Evolutionary conservation across 1,284 basidiomycete genomes (phyloP).

Genomic region (Cystobasidium slooffiae): DNA sequence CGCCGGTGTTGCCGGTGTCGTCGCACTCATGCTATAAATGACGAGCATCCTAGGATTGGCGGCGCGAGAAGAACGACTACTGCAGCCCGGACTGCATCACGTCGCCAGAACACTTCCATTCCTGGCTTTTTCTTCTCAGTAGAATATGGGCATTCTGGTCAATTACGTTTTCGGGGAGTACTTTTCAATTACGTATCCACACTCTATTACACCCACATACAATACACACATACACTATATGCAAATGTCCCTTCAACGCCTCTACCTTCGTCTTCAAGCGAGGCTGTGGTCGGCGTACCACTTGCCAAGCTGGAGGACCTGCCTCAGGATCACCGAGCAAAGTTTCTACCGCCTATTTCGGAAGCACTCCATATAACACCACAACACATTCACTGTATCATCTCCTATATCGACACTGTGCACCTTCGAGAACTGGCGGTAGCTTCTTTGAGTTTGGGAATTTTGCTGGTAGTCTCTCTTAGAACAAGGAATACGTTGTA

Average conservation of each 20-base stretch:
- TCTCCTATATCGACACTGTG: too few species aligned
- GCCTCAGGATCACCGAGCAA: too few species aligned
- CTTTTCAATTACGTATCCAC: constrained; percentile 6
- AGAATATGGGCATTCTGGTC: neutral
- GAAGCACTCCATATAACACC: too few species aligned
- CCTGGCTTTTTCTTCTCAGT: constrained; percentile 2
- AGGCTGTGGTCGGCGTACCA: too few species aligned
- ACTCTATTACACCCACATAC: constrained; percentile 20
- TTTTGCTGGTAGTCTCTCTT: neutral
- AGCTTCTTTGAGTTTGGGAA: neutral
- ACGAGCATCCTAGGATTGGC: neutral
- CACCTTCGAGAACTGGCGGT: neutral
- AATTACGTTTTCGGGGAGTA: constrained; percentile 2
- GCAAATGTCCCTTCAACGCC: neutral
- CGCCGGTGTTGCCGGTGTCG: constrained; percentile 32
- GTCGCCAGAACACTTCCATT: neutral
- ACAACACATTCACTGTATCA: too few species aligned
- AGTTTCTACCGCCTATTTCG: too few species aligned
- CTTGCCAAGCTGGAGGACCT: too few species aligned
- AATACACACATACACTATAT: neutral
- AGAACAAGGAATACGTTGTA: neutral
- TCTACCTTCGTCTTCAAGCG: too few species aligned
- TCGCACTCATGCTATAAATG: constrained; percentile 38
- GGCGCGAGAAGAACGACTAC: neutral
- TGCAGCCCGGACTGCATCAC: too few species aligned